These are phyloP conservation scores for Citrullus colocynthis DNA, from an alignment of 306 rosid species.

Conservation along the genomic window DNA sequence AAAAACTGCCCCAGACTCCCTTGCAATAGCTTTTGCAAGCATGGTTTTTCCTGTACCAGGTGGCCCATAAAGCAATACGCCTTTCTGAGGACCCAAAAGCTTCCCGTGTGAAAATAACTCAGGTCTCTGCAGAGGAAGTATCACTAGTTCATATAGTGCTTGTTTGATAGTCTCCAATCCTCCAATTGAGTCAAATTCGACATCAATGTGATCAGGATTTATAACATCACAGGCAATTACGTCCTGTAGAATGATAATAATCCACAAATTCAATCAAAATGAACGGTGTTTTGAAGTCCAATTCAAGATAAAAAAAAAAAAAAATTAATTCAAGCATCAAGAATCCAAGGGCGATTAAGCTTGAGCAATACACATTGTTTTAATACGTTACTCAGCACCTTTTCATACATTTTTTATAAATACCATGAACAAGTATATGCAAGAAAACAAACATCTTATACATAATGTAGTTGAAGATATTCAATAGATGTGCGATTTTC, in stretches of 20 bases:
- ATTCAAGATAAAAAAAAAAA: background rate
- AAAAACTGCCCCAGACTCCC: conserved; percentile 92
- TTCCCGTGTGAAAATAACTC: conserved; percentile 71
- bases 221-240: conserved; percentile 94
- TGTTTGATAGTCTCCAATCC: conserved; percentile 75
- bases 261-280: background rate
- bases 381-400: background rate
- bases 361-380: background rate
- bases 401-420: background rate
- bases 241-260: conserved; percentile 39
- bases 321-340: background rate
- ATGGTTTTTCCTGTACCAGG: conserved; percentile 99
- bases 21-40: conserved; percentile 99
- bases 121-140: conserved; percentile 80
- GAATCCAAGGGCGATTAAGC: background rate
- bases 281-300: background rate
- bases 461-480: background rate
- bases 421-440: background rate
- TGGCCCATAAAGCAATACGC: conserved; percentile 87
- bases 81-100: conserved; percentile 94
- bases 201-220: conserved; percentile 85
- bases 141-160: conserved; percentile 79
- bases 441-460: background rate
- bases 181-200: conserved; percentile 79
- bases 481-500: background rate